These are phyloP conservation scores for Globisporangium viniferum DNA, from an alignment of 352 stramenopile genomes.

Conservation along the genomic window DNA sequence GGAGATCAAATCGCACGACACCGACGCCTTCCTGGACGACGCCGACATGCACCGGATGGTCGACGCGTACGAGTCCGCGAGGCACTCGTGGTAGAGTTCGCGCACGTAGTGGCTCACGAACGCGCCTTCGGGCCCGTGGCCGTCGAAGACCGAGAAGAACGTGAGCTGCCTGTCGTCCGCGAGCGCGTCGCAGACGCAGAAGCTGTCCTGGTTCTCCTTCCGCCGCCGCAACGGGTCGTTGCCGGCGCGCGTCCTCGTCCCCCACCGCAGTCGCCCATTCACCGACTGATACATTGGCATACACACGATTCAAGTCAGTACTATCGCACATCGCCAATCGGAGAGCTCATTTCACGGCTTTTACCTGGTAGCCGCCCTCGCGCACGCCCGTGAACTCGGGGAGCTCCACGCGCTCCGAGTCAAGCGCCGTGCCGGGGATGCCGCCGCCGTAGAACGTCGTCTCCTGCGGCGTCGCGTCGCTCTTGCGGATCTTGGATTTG, in stretches of 20 bases:
- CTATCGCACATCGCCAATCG: background rate
- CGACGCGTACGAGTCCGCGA: slow-evolving; percentile 38
- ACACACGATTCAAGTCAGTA: background rate
- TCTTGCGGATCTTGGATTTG: slow-evolving; percentile 9
- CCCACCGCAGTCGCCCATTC: slow-evolving; percentile 51
- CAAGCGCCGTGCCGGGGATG: slow-evolving; percentile 63
- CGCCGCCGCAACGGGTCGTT: slow-evolving; percentile 73
- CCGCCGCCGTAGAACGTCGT: slow-evolving; percentile 52
- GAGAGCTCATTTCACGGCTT: background rate
- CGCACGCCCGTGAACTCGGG: slow-evolving; percentile 61
- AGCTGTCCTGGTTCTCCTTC: slow-evolving; percentile 82
- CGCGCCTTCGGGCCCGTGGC: slow-evolving; percentile 69
- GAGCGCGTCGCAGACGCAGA: slow-evolving; percentile 58
- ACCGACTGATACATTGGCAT: slow-evolving; percentile 22
- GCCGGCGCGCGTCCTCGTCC: slow-evolving; percentile 48
- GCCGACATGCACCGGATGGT: background rate
- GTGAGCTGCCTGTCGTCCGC: slow-evolving; percentile 39
- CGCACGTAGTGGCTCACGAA: slow-evolving; percentile 73
- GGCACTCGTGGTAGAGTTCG: slow-evolving; percentile 56
- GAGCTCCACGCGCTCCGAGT: slow-evolving; percentile 49
- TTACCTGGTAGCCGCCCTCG: slow-evolving; percentile 42
- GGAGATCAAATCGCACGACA: slow-evolving; percentile 39
- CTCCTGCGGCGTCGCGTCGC: slow-evolving; percentile 14
- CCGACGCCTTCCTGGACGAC: slow-evolving; percentile 10
- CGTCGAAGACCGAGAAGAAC: slow-evolving; percentile 79